Percentiles rank a stretch among this genome's conserved stretches.
phyloP scores from a whole-genome alignment of 805 yeast species.

The Candida michaelii region DNA sequence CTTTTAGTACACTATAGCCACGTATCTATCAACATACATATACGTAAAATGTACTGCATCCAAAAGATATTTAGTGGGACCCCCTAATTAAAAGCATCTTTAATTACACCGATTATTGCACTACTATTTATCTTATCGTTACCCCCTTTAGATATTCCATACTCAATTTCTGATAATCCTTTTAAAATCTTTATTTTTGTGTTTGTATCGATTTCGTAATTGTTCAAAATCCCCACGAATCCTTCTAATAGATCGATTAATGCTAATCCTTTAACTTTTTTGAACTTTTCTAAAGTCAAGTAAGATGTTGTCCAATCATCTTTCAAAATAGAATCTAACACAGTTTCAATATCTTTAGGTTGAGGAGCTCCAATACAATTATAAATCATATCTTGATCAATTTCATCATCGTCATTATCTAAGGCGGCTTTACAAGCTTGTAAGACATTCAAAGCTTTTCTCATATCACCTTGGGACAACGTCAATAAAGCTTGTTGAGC shows the following conservation, averaged over 20 bases:
- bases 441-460: constrained; percentile 87
- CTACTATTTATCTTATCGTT: constrained; percentile 86
- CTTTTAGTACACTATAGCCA: too few species aligned
- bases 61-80: too few species aligned
- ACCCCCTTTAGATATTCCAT: constrained; percentile 89
- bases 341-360: constrained; percentile 76
- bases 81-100: constrained; percentile 53
- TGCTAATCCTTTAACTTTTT: constrained; percentile 80
- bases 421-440: constrained; percentile 89
- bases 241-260: constrained; percentile 81
- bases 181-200: constrained; percentile 65
- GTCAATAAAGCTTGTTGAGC: constrained; percentile 68
- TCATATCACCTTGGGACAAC: constrained; percentile 93
- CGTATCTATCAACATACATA: too few species aligned
- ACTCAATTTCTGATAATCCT: constrained; percentile 85
- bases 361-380: constrained; percentile 96
- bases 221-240: constrained; percentile 66
- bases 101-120: constrained; percentile 86
- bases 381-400: constrained; percentile 75
- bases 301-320: constrained; percentile 87
- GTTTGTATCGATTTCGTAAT: constrained; percentile 60
- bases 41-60: too few species aligned
- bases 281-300: constrained; percentile 62
- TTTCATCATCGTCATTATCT: constrained; percentile 33
- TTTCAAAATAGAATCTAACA: constrained; percentile 72